These are phyloP conservation scores for Aureobasidium pullulans DNA, from an alignment of 2,329 filamentous ascomycete genomes.

Conservation along the genomic window DNA sequence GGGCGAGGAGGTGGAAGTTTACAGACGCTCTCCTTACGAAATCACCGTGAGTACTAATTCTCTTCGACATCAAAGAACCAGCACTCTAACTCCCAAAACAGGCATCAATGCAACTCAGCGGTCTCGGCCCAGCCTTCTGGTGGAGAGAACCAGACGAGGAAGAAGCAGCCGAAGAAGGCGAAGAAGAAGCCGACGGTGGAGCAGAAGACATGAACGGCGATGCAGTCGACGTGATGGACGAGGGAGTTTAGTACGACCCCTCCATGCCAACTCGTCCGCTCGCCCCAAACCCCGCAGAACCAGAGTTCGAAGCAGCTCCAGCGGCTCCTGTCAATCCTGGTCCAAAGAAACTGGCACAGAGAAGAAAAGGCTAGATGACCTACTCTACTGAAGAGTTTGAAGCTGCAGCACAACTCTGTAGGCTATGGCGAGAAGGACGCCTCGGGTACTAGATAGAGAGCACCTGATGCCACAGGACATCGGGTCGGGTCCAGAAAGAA, in stretches of 20 bases:
- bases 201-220: slow-evolving; percentile 4
- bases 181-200: slow-evolving; percentile 3
- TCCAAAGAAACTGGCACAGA: background rate
- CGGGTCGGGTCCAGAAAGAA: too few species aligned
- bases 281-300: background rate
- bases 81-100: slow-evolving; percentile 15
- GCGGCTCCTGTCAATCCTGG: background rate
- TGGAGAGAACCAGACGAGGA: slow-evolving; percentile 26
- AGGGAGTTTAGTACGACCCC: background rate
- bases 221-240: slow-evolving; percentile 8
- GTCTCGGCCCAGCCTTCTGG: slow-evolving; percentile 42
- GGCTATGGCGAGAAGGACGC: too few species aligned
- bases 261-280: background rate
- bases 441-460: background rate
- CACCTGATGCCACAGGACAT: too few species aligned
- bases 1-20: slow-evolving; percentile 54
- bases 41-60: slow-evolving; percentile 40
- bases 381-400: background rate
- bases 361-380: background rate
- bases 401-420: background rate
- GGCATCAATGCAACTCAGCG: slow-evolving; percentile 41
- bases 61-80: background rate
- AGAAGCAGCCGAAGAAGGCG: slow-evolving; percentile 8
- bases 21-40: slow-evolving; percentile 63
- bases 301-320: background rate